A percentile compares a stretch with the other conserved stretches of the same genome.
Conservation (phyloP, 2,329 filamentous ascomycete species). For the Trichoderma polysporum region DNA sequence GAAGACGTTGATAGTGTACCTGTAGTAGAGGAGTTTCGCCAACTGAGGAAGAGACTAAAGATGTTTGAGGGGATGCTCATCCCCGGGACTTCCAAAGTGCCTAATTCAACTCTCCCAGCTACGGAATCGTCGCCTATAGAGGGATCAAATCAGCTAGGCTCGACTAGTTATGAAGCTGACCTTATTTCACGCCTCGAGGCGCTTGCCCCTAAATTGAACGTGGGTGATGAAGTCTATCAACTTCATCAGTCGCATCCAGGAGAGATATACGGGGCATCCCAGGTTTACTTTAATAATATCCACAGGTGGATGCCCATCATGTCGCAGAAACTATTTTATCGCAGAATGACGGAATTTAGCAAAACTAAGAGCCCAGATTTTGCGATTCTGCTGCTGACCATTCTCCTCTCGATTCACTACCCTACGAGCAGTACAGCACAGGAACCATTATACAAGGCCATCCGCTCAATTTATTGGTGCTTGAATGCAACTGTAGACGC, state of each 20-base stretch:
- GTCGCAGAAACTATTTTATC: constrained; percentile 14
- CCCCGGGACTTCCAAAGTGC: neutral
- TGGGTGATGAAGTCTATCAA: constrained; percentile 13
- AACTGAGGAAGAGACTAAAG: constrained; percentile 15
- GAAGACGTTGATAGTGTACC: constrained; percentile 11
- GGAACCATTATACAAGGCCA: constrained; percentile 1
- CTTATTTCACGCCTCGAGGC: constrained; percentile 9
- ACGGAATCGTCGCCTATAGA: neutral
- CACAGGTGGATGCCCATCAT: constrained; percentile 20
- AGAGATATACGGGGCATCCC: constrained; percentile 12
- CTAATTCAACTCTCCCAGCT: neutral
- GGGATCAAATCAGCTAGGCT: neutral
- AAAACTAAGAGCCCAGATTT: constrained; percentile 12
- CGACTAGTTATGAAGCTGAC: neutral
- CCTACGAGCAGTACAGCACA: neutral
- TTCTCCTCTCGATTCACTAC: constrained; percentile 6
- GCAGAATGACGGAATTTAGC: constrained; percentile 13
- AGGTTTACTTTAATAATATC: constrained; percentile 15
- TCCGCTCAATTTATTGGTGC: constrained; percentile 8
- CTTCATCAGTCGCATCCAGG: constrained; percentile 14
- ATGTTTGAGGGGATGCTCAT: constrained; percentile 7
- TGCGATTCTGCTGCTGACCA: constrained; percentile 9
- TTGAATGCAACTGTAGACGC: constrained; percentile 13
- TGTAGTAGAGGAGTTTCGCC: constrained; percentile 16
- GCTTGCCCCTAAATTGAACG: neutral